phyloP scores from a whole-genome alignment of 2,329 filamentous ascomycete genomes.

The Stromatinia cepivora region DNA sequence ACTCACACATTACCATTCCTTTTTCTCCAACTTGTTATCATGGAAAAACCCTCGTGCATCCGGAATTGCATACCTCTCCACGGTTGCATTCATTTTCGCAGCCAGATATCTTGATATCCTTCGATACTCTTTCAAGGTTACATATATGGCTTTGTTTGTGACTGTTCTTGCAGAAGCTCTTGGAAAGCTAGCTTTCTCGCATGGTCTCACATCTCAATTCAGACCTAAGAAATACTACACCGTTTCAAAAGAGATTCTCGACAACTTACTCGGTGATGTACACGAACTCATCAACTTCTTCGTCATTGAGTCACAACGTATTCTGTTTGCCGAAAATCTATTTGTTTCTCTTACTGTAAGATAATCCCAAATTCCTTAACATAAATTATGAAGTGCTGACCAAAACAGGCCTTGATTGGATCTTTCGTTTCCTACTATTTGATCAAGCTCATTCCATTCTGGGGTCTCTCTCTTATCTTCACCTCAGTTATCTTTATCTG shows the following conservation, averaged over 20 bases:
- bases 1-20: conserved; percentile 69
- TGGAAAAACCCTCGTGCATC: conserved; percentile 69
- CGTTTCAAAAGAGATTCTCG: conserved; percentile 61
- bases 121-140: conserved; percentile 65
- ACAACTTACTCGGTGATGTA: conserved; percentile 61
- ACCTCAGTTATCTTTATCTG: conserved; percentile 61
- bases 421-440: conserved; percentile 68
- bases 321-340: conserved; percentile 68
- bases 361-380: conserved; percentile 26
- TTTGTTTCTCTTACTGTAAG: conserved; percentile 59
- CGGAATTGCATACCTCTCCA: conserved; percentile 60
- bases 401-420: conserved; percentile 54
- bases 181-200: conserved; percentile 61
- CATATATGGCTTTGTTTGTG: conserved; percentile 61
- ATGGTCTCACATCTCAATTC: conserved; percentile 63
- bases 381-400: conserved; percentile 24
- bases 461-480: conserved; percentile 63
- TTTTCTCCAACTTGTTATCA: conserved; percentile 68
- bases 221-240: conserved; percentile 69
- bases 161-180: conserved; percentile 61
- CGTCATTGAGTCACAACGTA: conserved; percentile 67
- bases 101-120: conserved; percentile 65
- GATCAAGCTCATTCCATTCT: conserved; percentile 69
- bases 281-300: conserved; percentile 73
- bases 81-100: conserved; percentile 61